Evolutionary conservation across 495 filamentous ascomycete species (phyloP).

Genomic region (Penicillium lagena): DNA sequence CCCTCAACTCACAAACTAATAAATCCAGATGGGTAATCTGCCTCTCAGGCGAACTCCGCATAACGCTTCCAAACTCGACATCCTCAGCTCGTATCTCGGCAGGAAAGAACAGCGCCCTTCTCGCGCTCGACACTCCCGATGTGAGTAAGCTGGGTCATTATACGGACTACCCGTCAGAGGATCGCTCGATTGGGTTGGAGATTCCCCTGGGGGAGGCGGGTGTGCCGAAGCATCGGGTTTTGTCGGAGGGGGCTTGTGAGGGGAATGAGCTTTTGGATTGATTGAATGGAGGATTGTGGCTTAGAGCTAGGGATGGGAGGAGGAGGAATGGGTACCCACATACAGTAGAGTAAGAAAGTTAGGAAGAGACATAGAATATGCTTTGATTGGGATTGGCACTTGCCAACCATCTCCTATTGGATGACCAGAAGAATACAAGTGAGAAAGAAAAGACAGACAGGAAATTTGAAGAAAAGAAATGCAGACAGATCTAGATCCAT

Average conservation of each 20-base stretch:
- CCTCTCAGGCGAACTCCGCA: conserved; percentile 41
- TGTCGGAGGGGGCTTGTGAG: conserved; percentile 34
- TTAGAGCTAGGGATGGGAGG: too few species aligned
- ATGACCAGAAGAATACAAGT: not conserved
- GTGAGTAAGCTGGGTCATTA: conserved; percentile 43
- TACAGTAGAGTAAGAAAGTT: not conserved
- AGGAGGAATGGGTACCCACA: too few species aligned
- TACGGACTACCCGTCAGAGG: conserved; percentile 39
- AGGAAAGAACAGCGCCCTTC: conserved; percentile 40
- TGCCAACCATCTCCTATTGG: too few species aligned
- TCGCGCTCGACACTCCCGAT: conserved; percentile 41
- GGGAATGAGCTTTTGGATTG: conserved; percentile 13
- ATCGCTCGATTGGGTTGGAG: conserved; percentile 32
- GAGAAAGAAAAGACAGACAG: not conserved
- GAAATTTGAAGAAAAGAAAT: conserved; percentile 8
- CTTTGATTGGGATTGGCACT: not conserved
- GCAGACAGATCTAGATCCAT: conserved; percentile 1
- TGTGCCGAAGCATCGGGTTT: conserved; percentile 35
- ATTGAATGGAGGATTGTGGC: not conserved
- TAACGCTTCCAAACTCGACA: conserved; percentile 40
- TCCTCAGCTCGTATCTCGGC: conserved; percentile 33
- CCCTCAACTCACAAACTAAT: not conserved
- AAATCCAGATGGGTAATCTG: conserved; percentile 43
- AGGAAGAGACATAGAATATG: conserved; percentile 1
- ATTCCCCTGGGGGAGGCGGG: conserved; percentile 31